These are phyloP conservation scores for Diplocarpon rosae DNA, from an alignment of 2,329 filamentous ascomycete species.

Conservation along the genomic window DNA sequence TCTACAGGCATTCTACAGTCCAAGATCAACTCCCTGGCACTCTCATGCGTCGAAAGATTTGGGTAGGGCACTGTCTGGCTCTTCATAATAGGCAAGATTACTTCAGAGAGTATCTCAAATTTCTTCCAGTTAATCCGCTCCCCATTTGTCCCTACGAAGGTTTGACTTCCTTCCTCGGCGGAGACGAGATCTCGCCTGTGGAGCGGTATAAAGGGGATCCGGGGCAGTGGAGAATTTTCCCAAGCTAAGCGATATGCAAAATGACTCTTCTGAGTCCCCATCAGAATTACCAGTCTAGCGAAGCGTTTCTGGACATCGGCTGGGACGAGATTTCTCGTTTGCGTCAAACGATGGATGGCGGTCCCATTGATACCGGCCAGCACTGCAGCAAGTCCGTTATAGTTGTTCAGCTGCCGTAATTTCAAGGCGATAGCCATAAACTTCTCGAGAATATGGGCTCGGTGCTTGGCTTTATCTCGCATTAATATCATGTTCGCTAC, in stretches of 20 bases:
- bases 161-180: slow-evolving; percentile 84
- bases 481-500: slow-evolving; percentile 77
- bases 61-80: slow-evolving; percentile 80
- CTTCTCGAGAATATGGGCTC: slow-evolving; percentile 83
- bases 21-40: slow-evolving; percentile 63
- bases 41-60: slow-evolving; percentile 57
- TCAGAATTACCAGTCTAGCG: slow-evolving; percentile 77
- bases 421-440: slow-evolving; percentile 87
- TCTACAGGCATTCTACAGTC: slow-evolving; percentile 74
- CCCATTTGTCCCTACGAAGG: slow-evolving; percentile 64
- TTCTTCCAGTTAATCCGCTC: slow-evolving; percentile 95
- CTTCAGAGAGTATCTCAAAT: slow-evolving; percentile 90
- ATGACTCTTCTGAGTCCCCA: slow-evolving; percentile 86
- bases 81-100: slow-evolving; percentile 80
- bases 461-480: slow-evolving; percentile 90
- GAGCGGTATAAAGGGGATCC: slow-evolving; percentile 88
- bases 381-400: slow-evolving; percentile 90
- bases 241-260: slow-evolving; percentile 94
- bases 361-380: slow-evolving; percentile 86
- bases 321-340: slow-evolving; percentile 68
- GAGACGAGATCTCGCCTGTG: slow-evolving; percentile 83
- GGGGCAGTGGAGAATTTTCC: slow-evolving; percentile 84
- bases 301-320: slow-evolving; percentile 69
- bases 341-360: slow-evolving; percentile 69
- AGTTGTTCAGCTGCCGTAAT: slow-evolving; percentile 87